phyloP scores from a whole-genome alignment of 768 basidiomycete species.

The Phylloporus arenicola region DNA sequence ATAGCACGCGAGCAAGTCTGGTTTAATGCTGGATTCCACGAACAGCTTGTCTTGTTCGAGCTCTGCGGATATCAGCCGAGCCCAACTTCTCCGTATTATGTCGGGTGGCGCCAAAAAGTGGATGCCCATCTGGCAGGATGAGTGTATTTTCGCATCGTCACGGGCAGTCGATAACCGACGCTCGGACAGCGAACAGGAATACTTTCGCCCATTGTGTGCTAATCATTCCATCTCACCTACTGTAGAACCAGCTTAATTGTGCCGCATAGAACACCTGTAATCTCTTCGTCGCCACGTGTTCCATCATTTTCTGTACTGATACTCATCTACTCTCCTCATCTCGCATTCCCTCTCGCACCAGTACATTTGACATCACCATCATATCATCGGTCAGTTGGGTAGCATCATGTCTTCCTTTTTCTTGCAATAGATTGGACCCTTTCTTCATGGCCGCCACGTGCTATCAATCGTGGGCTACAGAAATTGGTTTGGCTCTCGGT shows the following conservation, averaged over 20 bases:
- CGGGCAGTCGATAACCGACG: slow-evolving; percentile 7
- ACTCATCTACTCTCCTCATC: not conserved
- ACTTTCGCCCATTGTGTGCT: slow-evolving; percentile 5
- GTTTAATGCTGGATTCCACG: slow-evolving; percentile 74
- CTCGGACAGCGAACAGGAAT: not conserved
- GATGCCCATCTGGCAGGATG: slow-evolving; percentile 40
- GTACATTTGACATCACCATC: not conserved
- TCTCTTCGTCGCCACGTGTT: slow-evolving; percentile 5
- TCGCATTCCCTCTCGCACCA: not conserved
- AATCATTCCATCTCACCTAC: slow-evolving; percentile 10
- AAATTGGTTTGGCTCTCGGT: too few species aligned
- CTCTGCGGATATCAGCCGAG: slow-evolving; percentile 64
- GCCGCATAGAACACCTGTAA: slow-evolving; percentile 15
- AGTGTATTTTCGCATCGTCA: not conserved
- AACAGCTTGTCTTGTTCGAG: slow-evolving; percentile 72
- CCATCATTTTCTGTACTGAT: slow-evolving; percentile 7
- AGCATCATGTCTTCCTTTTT: slow-evolving; percentile 1
- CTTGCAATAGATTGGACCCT: slow-evolving; percentile 5
- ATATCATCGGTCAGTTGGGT: slow-evolving; percentile 1
- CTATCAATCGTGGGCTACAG: too few species aligned
- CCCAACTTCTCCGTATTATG: slow-evolving; percentile 57
- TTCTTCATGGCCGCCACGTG: not conserved
- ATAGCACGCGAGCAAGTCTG: slow-evolving; percentile 73
- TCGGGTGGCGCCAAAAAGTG: slow-evolving; percentile 57
- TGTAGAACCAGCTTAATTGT: slow-evolving; percentile 19